Evolutionary conservation across 2,329 filamentous ascomycete genomes (phyloP).

Genomic region (Coleophoma cylindrospora): DNA sequence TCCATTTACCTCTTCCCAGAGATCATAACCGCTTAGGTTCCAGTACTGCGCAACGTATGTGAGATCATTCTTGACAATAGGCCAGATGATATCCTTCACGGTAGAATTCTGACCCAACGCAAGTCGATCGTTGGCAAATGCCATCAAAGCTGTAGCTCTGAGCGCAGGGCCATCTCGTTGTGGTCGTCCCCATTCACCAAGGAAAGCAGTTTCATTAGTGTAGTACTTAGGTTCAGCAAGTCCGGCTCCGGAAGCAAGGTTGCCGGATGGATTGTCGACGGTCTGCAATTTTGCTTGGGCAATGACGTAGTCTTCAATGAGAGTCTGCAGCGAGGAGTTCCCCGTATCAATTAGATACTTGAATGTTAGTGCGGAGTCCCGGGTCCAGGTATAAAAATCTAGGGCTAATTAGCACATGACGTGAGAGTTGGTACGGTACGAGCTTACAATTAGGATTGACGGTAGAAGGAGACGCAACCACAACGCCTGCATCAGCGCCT

Average conservation of each 20-base stretch:
- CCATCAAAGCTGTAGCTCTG: slow-evolving; percentile 64
- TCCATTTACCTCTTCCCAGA: slow-evolving; percentile 75
- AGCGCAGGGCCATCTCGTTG: slow-evolving; percentile 76
- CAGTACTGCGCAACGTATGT: slow-evolving; percentile 68
- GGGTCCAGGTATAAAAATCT: slow-evolving; percentile 75
- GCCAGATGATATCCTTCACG: slow-evolving; percentile 55
- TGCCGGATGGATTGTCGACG: slow-evolving; percentile 45
- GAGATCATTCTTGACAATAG: slow-evolving; percentile 67
- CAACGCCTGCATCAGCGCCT: slow-evolving; percentile 40
- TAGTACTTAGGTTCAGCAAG: slow-evolving; percentile 69
- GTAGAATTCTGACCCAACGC: slow-evolving; percentile 43
- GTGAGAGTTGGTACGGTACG: no score
- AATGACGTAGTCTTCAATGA: slow-evolving; percentile 62
- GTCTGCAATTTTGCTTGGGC: slow-evolving; percentile 53
- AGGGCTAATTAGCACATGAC: neutral
- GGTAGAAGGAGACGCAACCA: slow-evolving; percentile 50
- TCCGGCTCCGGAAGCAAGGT: slow-evolving; percentile 33
- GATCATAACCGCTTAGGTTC: slow-evolving; percentile 57
- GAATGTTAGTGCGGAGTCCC: slow-evolving; percentile 66
- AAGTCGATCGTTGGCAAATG: slow-evolving; percentile 65
- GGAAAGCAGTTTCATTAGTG: slow-evolving; percentile 55
- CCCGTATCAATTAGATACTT: slow-evolving; percentile 64
- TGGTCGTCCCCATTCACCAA: slow-evolving; percentile 65
- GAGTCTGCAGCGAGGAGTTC: slow-evolving; percentile 34
- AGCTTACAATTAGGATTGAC: slow-evolving; percentile 47